phyloP scores from a whole-genome alignment of 352 stramenopile genomes.

The Globisporangium acanthophoron region DNA sequence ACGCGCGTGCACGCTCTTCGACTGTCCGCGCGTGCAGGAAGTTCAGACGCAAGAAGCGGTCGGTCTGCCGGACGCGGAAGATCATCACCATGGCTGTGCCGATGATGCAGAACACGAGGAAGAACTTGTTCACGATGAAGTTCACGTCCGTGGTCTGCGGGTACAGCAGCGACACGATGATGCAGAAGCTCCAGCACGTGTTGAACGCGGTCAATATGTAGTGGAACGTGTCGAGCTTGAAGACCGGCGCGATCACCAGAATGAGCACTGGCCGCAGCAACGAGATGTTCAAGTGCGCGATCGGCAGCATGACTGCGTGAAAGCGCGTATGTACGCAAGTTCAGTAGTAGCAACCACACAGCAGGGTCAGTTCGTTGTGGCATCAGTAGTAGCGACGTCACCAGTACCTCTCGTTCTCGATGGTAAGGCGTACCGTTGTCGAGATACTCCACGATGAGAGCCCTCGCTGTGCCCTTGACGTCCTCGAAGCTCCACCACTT shows the following conservation, averaged over 20 bases:
- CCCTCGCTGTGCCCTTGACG: conserved; percentile 37
- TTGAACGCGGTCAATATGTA: conserved; percentile 59
- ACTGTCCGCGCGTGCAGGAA: conserved; percentile 72
- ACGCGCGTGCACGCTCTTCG: conserved; percentile 57
- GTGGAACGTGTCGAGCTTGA: conserved; percentile 72
- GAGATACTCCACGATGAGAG: conserved; percentile 43
- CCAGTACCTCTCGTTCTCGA: background rate
- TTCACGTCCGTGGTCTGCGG: conserved; percentile 47
- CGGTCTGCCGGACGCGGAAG: conserved; percentile 66
- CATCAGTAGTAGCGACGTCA: background rate
- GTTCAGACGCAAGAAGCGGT: conserved; percentile 69
- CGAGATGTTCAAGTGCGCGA: conserved; percentile 62
- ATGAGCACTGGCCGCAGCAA: conserved; percentile 59
- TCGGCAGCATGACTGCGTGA: conserved; percentile 46
- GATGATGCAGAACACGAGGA: conserved; percentile 57
- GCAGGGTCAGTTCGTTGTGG: background rate
- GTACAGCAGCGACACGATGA: conserved; percentile 57
- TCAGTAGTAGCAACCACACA: background rate
- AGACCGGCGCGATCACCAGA: conserved; percentile 53
- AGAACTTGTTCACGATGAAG: conserved; percentile 72
- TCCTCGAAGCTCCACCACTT: conserved; percentile 63
- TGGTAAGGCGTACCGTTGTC: conserved; percentile 25
- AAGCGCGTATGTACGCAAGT: background rate
- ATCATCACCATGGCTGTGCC: conserved; percentile 47
- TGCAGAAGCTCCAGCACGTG: conserved; percentile 59